Evolutionary conservation across 331 rosid species (phyloP).

Genomic region (Rhamnella rubrinervis): DNA sequence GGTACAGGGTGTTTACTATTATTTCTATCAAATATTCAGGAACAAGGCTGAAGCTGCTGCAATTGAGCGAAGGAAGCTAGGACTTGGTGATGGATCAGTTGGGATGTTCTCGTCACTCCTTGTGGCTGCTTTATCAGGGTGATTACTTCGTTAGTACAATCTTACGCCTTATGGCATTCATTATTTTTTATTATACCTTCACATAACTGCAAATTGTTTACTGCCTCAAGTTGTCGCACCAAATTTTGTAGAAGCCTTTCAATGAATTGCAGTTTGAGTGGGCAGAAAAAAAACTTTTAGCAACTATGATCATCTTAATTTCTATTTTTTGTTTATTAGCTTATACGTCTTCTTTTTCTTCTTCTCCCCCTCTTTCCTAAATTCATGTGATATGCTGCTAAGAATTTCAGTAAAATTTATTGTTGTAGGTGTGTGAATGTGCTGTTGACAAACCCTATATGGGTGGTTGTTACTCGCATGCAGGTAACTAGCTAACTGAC

Average conservation of each 20-base stretch:
- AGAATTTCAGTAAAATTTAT: slow-evolving; percentile 16
- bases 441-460: slow-evolving; percentile 85
- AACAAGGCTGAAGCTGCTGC: slow-evolving; percentile 81
- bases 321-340: background rate
- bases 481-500: slow-evolving; percentile 52
- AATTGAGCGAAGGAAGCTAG: slow-evolving; percentile 51
- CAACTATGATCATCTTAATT: background rate
- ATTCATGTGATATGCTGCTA: slow-evolving; percentile 16
- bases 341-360: background rate
- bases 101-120: slow-evolving; percentile 86
- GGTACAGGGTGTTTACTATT: slow-evolving; percentile 98
- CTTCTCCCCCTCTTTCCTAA: background rate
- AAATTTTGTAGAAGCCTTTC: background rate
- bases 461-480: slow-evolving; percentile 93
- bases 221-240: background rate
- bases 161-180: background rate
- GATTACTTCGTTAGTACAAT: slow-evolving; percentile 23
- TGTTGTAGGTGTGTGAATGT: slow-evolving; percentile 88
- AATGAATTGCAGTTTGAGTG: background rate
- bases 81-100: slow-evolving; percentile 85
- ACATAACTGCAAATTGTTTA: background rate
- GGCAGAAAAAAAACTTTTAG: background rate
- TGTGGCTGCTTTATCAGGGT: slow-evolving; percentile 96
- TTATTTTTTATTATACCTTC: background rate
- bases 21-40: slow-evolving; percentile 99